Evolutionary conservation across 2,329 filamentous ascomycete species (phyloP).

Genomic region (Ilyonectria robusta): DNA sequence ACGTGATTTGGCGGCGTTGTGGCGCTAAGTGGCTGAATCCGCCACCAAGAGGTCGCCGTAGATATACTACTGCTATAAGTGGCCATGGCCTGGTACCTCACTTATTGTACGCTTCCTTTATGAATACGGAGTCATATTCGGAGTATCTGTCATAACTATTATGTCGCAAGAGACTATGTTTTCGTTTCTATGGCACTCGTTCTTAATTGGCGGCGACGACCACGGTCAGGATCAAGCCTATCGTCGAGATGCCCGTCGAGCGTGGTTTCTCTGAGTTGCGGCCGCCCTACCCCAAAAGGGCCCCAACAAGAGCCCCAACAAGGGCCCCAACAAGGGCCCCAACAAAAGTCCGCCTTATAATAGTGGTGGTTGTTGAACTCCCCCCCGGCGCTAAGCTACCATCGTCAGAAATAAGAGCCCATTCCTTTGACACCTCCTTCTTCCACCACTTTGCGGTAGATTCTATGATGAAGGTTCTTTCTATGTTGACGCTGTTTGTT

Average conservation of each 20-base stretch:
- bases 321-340: not conserved
- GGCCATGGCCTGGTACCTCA: not conserved
- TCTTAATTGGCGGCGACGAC: not conserved
- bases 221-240: not conserved
- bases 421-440: not conserved
- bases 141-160: too few relatives aligned
- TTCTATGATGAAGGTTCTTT: not conserved
- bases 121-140: not conserved
- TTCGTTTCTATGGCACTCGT: not conserved
- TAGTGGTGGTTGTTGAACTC: not conserved
- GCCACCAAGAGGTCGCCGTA: not conserved
- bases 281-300: not conserved
- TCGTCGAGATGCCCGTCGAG: not conserved
- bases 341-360: not conserved
- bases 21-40: not conserved
- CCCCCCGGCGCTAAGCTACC: not conserved
- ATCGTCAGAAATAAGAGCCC: not conserved
- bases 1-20: not conserved
- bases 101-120: not conserved
- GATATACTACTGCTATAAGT: not conserved
- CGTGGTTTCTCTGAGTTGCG: not conserved
- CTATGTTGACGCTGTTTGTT: not conserved
- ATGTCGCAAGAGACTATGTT: too few relatives aligned
- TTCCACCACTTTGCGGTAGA: not conserved
- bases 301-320: not conserved